Evolutionary conservation across 805 yeast species (phyloP), one percentile per base, ranked within the genome.

Genomic region (Teunomyces panamensis): DNA sequence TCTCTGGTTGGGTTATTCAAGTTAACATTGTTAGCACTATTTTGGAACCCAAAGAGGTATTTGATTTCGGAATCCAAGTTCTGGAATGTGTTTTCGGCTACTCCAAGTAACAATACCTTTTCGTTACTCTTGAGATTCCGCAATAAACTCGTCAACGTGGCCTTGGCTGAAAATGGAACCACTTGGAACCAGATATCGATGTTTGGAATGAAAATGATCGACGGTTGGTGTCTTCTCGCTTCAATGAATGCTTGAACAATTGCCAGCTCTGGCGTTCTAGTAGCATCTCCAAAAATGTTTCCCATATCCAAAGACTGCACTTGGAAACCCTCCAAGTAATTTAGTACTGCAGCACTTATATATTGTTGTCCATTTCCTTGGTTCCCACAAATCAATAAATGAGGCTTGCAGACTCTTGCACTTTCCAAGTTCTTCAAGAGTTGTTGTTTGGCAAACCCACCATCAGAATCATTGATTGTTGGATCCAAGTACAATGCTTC

Each of bases 301-400:
- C 90, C 87, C 48, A 94, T 69, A 61, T 94, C 99, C 36, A 94
- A 72, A 1, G 87, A 80, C 62, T 94, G 97, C 10, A 89, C 84
- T 59, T 89, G 92, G 57, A 85, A 89, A 0, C 97, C 96, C 67
- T 94, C 99, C 44, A 94, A 69, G 54, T 82, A 77, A 57, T 89
- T 86, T 45, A 92, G 70, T 8, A 91, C 73, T 0, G 98, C 97
- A 2, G 90, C 75, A 3, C 90, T 85, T 7, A 94, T 62, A 62
- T 92, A 90, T 53, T 82, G 86, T 58, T 91, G 97, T 0, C 98
- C 99, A 64, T 80, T 80, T 0, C 98, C 97, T 10, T 74, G 68
- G 1, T 72, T 69, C 4, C 98, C 97, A 39, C 81, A 68, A 2
- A 94, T 73, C 26, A 90, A 68, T 29, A 94, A 66, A 53, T 94